Evolutionary conservation across 345 rosid genomes (phyloP), one percentile per base, ranked within the genome.

Genomic region (Populus simonii): DNA sequence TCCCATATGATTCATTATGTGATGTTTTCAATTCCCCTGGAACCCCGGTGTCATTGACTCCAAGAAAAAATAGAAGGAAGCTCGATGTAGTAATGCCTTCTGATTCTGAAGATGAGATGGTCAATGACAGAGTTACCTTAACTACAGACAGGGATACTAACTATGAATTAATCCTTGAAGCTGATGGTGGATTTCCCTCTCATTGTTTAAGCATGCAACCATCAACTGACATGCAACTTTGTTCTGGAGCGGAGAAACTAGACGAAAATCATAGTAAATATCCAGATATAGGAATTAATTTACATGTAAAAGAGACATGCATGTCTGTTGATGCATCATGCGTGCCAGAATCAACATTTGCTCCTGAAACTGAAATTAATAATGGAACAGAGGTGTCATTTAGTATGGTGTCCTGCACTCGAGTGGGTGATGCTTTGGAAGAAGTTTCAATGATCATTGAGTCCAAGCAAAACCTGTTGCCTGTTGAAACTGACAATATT

Each of bases 341-440:
- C 79, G 96, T 92, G 81, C 96, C 95, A 43, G 98, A 95, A 83
- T 92, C 99, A 76, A 84, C 96, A 4, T 87, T 83, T 85, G 92
- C 92, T 84, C 93, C 97, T 9, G 99, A 96, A 83, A 96, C 98
- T 70, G 81, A 80, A 82, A 80, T 86, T 83, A 85, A 85, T 74
- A 45, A 80, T 76, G 94, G 79, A 79, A 83, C 72, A 75, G 92
- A 85, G 74, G 45, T 83, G 68, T 82, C 85, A 47, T 83, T 89
- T 59, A 74, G 88, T 80, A 83, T 83, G 17, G 70, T 82, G 72
- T 84, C 90, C 63, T 82, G 63, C 78, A 81, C 78, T 39, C 76
- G 74, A 81, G 80, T 78, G 81, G 80, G 78, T 76, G 92, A 84
- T 77, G 68, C 83, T 79, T 43, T 75, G 6, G 85, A 71, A 63